phyloP scores from a whole-genome alignment of 345 rosid species.

The Cardamine chenopodiifolia region DNA sequence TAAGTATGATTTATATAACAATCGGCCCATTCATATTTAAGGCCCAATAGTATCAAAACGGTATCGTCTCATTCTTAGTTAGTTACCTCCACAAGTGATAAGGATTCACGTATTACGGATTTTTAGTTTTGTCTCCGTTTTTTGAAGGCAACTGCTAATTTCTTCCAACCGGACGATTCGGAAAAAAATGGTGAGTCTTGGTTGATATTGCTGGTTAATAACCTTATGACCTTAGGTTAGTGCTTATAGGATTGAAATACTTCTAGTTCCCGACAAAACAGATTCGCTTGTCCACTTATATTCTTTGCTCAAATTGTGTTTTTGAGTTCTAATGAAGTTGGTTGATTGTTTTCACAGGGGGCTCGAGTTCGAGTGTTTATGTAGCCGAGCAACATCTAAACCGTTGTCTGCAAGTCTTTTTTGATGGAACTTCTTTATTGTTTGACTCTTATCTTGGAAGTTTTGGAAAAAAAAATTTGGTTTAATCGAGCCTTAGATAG shows the following conservation, averaged over 20 bases:
- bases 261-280: too few relatives aligned
- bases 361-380: constrained; percentile 75
- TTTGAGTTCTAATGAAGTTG: neutral
- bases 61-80: neutral
- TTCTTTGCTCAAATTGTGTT: too few relatives aligned
- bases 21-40: neutral
- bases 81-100: neutral
- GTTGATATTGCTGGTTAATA: too few relatives aligned
- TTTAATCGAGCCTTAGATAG: neutral
- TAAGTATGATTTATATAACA: neutral
- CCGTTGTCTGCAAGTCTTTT: neutral
- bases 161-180: constrained; percentile 18
- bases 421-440: neutral
- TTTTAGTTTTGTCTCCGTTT: neutral
- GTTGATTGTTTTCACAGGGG: constrained; percentile 54
- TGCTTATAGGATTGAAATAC: too few relatives aligned
- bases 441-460: constrained; percentile 1
- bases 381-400: constrained; percentile 87
- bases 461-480: neutral
- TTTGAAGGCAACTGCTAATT: constrained; percentile 18
- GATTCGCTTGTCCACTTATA: too few relatives aligned
- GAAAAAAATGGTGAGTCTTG: constrained; percentile 54
- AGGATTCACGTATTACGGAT: constrained; percentile 9
- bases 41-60: neutral
- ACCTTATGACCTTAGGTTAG: too few relatives aligned